phyloP scores from a whole-genome alignment of 2,329 filamentous ascomycete species.

The Talaromyces sp. region DNA sequence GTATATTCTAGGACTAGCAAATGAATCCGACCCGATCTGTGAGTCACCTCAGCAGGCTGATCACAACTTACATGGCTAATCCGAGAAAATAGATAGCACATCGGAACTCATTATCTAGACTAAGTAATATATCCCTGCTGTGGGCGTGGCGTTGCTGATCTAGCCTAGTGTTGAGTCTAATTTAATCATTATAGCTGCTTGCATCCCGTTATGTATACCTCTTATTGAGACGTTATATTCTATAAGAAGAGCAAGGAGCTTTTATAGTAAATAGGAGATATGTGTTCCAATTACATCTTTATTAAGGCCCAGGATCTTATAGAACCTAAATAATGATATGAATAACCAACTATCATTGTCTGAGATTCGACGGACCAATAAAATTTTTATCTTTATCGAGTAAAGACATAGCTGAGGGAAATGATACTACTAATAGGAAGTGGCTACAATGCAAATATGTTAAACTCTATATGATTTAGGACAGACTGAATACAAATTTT shows the following conservation, averaged over 20 bases:
- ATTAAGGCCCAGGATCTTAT: not conserved
- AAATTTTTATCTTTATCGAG: not conserved
- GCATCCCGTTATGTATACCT: constrained; percentile 4
- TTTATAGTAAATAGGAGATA: not conserved
- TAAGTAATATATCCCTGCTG: not conserved
- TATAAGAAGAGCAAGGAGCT: not conserved
- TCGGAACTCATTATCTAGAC: constrained; percentile 13
- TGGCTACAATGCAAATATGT: not conserved
- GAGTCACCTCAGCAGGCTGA: constrained; percentile 18
- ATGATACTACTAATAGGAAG: not conserved
- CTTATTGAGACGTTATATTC: not conserved
- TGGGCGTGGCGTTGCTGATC: not conserved
- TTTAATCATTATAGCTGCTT: constrained; percentile 10
- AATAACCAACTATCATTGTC: not conserved
- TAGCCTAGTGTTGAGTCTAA: constrained; percentile 7
- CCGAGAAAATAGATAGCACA: constrained; percentile 2
- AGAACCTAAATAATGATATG: not conserved
- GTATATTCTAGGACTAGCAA: constrained; percentile 25
- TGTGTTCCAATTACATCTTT: not conserved
- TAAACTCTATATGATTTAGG: not conserved
- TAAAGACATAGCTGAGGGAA: not conserved
- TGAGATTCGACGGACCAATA: not conserved
- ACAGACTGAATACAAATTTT: not conserved
- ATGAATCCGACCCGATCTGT: constrained; percentile 25
- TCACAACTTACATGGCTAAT: not conserved